Conservation (phyloP, 1,139 yeast species). For the Debaryomyces robertsiae region DNA sequence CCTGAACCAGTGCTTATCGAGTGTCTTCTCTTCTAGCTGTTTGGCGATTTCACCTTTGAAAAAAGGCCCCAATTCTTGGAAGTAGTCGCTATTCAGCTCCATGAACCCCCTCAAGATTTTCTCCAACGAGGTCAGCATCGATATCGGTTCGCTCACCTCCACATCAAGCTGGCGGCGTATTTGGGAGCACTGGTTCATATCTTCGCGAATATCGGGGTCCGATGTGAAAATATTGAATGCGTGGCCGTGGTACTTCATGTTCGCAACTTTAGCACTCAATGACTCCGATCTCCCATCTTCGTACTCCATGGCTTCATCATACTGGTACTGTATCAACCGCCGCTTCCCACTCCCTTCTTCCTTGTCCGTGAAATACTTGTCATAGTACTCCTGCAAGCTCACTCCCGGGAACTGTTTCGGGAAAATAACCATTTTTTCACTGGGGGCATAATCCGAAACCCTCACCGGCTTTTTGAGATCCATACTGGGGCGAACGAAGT, state of each 20-base stretch:
- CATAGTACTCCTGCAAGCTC: slow-evolving; percentile 13
- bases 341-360: slow-evolving; percentile 7
- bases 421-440: slow-evolving; percentile 16
- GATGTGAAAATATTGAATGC: slow-evolving; percentile 14
- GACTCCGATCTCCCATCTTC: slow-evolving; percentile 14
- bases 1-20: slow-evolving; percentile 30
- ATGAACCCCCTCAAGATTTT: slow-evolving; percentile 15
- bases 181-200: slow-evolving; percentile 20
- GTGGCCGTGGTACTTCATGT: slow-evolving; percentile 11
- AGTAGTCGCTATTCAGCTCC: slow-evolving; percentile 14
- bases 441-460: slow-evolving; percentile 1
- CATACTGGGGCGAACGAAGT: not conserved
- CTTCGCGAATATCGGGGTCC: slow-evolving; percentile 18
- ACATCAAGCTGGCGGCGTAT: slow-evolving; percentile 16
- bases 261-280: slow-evolving; percentile 10
- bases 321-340: slow-evolving; percentile 13
- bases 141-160: slow-evolving; percentile 14
- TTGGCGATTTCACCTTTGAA: slow-evolving; percentile 21
- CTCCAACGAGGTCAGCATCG: slow-evolving; percentile 15
- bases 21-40: slow-evolving; percentile 21
- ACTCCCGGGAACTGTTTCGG: slow-evolving; percentile 18
- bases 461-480: not conserved
- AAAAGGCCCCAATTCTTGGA: slow-evolving; percentile 21
- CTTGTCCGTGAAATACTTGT: slow-evolving; percentile 7
- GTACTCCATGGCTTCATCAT: slow-evolving; percentile 6